A percentile compares a stretch with the other conserved stretches of the same genome.
These are phyloP conservation scores for Dioscorea zingiberensis DNA, from an alignment of 106 monocot genomes.

Conservation along the genomic window DNA sequence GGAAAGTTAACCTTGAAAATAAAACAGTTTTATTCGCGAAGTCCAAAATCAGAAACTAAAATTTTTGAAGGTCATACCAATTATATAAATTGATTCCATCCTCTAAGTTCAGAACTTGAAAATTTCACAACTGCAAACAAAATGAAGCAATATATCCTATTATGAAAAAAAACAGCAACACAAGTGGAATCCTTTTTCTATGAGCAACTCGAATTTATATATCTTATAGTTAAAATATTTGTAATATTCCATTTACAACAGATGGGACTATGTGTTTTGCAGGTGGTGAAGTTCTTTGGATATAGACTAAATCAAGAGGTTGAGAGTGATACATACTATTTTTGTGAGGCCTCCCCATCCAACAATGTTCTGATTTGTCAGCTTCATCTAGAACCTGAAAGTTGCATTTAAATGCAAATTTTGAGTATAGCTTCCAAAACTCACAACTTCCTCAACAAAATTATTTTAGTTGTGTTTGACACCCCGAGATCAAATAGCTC, in stretches of 20 bases:
- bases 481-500: not conserved
- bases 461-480: not conserved
- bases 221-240: too few species aligned
- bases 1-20: not conserved
- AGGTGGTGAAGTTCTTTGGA: too few species aligned
- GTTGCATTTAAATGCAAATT: not conserved
- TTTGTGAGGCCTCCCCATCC: constrained; percentile 66
- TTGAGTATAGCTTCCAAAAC: not conserved
- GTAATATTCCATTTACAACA: too few species aligned
- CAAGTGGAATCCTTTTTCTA: too few species aligned
- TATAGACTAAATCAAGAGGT: not conserved
- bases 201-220: too few species aligned
- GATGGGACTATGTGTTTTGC: too few species aligned
- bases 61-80: not conserved
- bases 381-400: constrained; percentile 64
- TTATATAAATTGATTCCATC: not conserved
- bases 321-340: constrained; percentile 34
- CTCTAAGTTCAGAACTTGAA: too few species aligned
- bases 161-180: too few species aligned
- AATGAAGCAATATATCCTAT: too few species aligned
- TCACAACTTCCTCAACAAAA: not conserved
- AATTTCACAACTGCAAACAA: too few species aligned
- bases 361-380: constrained; percentile 77
- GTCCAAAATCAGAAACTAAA: not conserved
- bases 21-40: not conserved